Evolutionary conservation across 1,284 basidiomycete species (phyloP).

Genomic region (Tilletia setariae): DNA sequence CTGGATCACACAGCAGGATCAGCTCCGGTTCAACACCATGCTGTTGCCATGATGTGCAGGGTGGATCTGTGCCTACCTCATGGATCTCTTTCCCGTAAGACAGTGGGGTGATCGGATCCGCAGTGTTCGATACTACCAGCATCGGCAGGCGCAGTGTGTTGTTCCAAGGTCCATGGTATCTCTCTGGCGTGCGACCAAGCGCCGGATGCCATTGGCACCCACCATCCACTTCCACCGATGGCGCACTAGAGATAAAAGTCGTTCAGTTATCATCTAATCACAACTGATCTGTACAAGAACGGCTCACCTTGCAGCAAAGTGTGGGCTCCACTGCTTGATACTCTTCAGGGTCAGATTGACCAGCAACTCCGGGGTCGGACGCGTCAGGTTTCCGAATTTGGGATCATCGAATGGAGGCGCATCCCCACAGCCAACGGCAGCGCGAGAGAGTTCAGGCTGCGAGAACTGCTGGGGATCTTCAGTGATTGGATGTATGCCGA

Average conservation of each 20-base stretch:
- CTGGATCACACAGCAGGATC: background rate
- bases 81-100: conserved; percentile 22
- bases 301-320: conserved; percentile 14
- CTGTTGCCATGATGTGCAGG: too few species aligned
- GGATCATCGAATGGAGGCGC: conserved; percentile 19
- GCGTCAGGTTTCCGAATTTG: background rate
- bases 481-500: background rate
- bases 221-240: background rate
- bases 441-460: conserved; percentile 25
- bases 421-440: conserved; percentile 27
- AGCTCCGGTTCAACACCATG: background rate
- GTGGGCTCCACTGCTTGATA: background rate
- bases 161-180: conserved; percentile 24
- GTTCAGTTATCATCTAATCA: too few species aligned
- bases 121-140: conserved; percentile 29
- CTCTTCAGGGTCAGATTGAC: background rate
- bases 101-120: conserved; percentile 29
- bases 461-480: background rate
- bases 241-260: background rate
- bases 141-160: conserved; percentile 22
- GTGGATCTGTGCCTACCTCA: too few species aligned
- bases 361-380: background rate
- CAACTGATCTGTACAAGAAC: background rate
- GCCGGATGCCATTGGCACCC: conserved; percentile 15
- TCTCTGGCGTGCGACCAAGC: conserved; percentile 1